phyloP scores from a whole-genome alignment of 805 yeast species.

The Teunomyces gatunensis region DNA sequence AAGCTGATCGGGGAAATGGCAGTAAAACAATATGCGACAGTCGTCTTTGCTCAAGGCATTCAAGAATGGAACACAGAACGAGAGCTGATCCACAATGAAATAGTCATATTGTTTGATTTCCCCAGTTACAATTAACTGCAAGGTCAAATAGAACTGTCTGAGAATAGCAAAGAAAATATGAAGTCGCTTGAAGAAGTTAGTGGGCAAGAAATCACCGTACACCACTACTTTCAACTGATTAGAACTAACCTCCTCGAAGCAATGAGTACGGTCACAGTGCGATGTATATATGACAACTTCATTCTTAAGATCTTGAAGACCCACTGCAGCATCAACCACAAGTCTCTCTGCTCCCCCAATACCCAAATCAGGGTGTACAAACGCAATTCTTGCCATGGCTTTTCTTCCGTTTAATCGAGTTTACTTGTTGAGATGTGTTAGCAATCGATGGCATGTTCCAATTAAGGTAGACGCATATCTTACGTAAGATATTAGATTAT shows the following conservation, averaged over 20 bases:
- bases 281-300: conserved; percentile 75
- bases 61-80: conserved; percentile 77
- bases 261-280: conserved; percentile 82
- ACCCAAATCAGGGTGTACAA: conserved; percentile 94
- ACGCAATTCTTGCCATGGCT: conserved; percentile 56
- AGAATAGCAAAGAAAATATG: conserved; percentile 79
- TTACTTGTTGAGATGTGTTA: background rate
- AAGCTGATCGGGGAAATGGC: conserved; percentile 93
- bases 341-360: conserved; percentile 97
- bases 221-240: conserved; percentile 63
- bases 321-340: conserved; percentile 94
- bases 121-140: conserved; percentile 45
- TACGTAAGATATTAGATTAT: too few relatives aligned
- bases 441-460: too few relatives aligned
- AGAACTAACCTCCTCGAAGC: conserved; percentile 82
- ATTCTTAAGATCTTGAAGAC: conserved; percentile 61
- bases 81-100: conserved; percentile 83
- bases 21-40: conserved; percentile 73
- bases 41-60: conserved; percentile 38
- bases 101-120: conserved; percentile 58
- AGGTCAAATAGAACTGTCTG: conserved; percentile 70
- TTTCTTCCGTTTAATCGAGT: background rate
- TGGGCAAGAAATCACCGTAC: conserved; percentile 82
- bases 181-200: conserved; percentile 60
- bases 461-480: too few relatives aligned